Percentiles rank a stretch among this genome's conserved stretches.
These are phyloP conservation scores for Oligophagozyma castellii DNA, from an alignment of 1,139 yeast species.

Conservation along the genomic window DNA sequence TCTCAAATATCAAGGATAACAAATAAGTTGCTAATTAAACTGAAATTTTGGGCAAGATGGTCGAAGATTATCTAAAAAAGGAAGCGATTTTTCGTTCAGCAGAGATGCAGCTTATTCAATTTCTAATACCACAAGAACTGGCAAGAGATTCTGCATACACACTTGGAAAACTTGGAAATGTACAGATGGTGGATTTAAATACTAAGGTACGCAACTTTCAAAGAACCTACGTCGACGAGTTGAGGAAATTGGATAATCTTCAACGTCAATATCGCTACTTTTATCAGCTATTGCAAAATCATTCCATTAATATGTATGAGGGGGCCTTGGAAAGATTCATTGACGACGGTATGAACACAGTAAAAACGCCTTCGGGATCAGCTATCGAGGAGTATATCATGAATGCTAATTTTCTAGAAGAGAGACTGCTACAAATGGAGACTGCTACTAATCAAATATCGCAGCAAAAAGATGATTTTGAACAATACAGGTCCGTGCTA, in stretches of 20 bases:
- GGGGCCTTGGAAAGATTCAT: conserved; percentile 21
- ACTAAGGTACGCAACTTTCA: conserved; percentile 69
- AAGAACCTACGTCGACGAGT: conserved; percentile 72
- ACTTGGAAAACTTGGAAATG: conserved; percentile 67
- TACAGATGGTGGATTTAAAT: conserved; percentile 86
- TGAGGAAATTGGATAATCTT: conserved; percentile 51
- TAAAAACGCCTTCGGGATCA: conserved; percentile 19
- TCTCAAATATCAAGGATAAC: too few species aligned
- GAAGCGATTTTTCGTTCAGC: conserved; percentile 83
- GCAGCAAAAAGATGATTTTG: conserved; percentile 39
- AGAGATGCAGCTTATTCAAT: conserved; percentile 86
- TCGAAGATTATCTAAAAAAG: too few species aligned
- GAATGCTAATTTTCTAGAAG: conserved; percentile 49
- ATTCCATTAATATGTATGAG: conserved; percentile 34
- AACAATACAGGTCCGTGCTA: conserved; percentile 57
- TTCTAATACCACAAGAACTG: conserved; percentile 82
- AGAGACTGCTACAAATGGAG: conserved; percentile 41
- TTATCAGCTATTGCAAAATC: conserved; percentile 33
- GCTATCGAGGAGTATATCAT: conserved; percentile 67
- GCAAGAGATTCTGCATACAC: conserved; percentile 77
- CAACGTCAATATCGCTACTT: conserved; percentile 41
- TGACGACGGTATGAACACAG: conserved; percentile 11
- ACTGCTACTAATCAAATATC: conserved; percentile 42
- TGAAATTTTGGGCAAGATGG: too few species aligned
- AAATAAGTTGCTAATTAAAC: too few species aligned